Percentiles rank a stretch among this genome's conserved stretches.
phyloP scores from a whole-genome alignment of 495 filamentous ascomycete genomes.

The Aspergillus sclerotioniger region DNA sequence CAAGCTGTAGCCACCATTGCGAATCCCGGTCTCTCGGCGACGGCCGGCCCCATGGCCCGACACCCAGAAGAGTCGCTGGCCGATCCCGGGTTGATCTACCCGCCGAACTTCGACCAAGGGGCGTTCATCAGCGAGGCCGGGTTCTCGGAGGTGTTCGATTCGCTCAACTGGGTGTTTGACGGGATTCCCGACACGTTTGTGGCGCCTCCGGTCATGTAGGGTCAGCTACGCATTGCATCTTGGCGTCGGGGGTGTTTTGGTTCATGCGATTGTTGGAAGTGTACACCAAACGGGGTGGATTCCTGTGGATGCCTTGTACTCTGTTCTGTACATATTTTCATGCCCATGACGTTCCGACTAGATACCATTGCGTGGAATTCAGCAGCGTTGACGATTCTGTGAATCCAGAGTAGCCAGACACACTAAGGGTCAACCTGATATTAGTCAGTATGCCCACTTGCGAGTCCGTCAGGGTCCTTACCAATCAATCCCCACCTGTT shows the following conservation, averaged over 20 bases:
- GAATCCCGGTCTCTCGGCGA: constrained; percentile 30
- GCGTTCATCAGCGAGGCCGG: constrained; percentile 45
- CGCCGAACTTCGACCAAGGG: constrained; percentile 41
- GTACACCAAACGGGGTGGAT: neutral
- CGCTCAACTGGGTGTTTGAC: constrained; percentile 50
- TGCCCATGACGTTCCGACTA: neutral
- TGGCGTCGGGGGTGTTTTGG: neutral
- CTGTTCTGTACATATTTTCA: neutral
- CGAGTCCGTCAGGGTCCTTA: too few relatives aligned
- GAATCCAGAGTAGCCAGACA: too few relatives aligned
- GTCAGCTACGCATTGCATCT: neutral
- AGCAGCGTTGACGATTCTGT: too few relatives aligned
- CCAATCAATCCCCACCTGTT: too few relatives aligned
- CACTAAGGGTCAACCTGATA: too few relatives aligned
- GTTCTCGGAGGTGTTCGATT: constrained; percentile 49
- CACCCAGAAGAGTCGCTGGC: constrained; percentile 33
- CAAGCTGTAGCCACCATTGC: constrained; percentile 25
- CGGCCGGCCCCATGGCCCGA: constrained; percentile 26
- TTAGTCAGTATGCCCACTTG: too few relatives aligned
- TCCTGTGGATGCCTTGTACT: neutral
- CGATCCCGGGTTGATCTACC: constrained; percentile 32
- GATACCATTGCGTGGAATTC: neutral
- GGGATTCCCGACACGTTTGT: constrained; percentile 46
- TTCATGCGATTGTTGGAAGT: neutral
- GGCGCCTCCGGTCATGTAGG: constrained; percentile 39